Conservation (phyloP, 805 yeast species). For the Metschnikowia colocasiae region DNA sequence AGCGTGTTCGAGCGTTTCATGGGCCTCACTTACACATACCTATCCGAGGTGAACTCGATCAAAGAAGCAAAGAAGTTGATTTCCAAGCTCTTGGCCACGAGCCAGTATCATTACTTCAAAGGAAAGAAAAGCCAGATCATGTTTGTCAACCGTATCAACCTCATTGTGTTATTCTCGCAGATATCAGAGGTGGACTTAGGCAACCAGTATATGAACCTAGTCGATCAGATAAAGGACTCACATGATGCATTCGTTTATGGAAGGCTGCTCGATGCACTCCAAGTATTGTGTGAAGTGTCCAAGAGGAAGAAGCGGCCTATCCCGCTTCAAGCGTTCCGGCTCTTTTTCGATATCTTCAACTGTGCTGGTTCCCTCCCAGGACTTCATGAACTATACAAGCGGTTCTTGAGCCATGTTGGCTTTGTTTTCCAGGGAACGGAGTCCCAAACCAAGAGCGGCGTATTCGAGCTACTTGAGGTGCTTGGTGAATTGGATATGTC, state of each 20-base stretch:
- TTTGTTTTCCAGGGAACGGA: slow-evolving; percentile 7
- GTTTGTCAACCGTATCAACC: slow-evolving; percentile 37
- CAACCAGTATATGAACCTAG: slow-evolving; percentile 25
- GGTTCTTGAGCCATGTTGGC: slow-evolving; percentile 6
- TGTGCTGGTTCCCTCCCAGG: slow-evolving; percentile 6
- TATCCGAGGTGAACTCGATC: slow-evolving; percentile 24
- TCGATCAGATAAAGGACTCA: slow-evolving; percentile 22
- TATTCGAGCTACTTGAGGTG: slow-evolving; percentile 9
- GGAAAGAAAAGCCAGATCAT: slow-evolving; percentile 27
- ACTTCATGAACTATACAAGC: slow-evolving; percentile 4
- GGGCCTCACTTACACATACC: slow-evolving; percentile 32
- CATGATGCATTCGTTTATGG: slow-evolving; percentile 25
- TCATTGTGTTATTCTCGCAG: slow-evolving; percentile 32
- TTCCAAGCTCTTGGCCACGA: slow-evolving; percentile 36
- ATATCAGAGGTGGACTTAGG: slow-evolving; percentile 33
- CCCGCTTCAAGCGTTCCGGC: slow-evolving; percentile 21
- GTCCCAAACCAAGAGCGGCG: slow-evolving; percentile 1
- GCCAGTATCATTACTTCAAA: slow-evolving; percentile 30
- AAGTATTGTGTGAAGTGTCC: slow-evolving; percentile 19
- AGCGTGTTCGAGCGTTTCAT: slow-evolving; percentile 35
- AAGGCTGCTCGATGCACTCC: slow-evolving; percentile 22
- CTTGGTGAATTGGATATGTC: slow-evolving; percentile 7
- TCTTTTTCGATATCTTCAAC: slow-evolving; percentile 16
- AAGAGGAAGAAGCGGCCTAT: slow-evolving; percentile 10
- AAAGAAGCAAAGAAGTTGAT: slow-evolving; percentile 28